These are phyloP conservation scores for Lecanicillium sp. DNA, from an alignment of 2,329 filamentous ascomycete genomes.

Conservation along the genomic window DNA sequence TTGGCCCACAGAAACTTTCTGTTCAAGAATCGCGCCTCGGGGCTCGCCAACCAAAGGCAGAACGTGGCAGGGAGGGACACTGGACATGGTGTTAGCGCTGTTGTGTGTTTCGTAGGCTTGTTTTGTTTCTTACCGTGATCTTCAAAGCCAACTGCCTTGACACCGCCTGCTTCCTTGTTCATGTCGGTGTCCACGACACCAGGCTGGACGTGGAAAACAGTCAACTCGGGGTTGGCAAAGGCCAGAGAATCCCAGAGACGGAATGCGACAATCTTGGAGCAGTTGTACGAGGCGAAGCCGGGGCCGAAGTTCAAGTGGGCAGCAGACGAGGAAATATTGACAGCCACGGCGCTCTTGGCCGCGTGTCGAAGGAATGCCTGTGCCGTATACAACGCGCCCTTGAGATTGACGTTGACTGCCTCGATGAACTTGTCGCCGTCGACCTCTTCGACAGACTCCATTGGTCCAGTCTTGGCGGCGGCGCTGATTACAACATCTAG, in stretches of 20 bases:
- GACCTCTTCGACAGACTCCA: constrained; percentile 10
- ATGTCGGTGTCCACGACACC: constrained; percentile 26
- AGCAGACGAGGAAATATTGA: constrained; percentile 15
- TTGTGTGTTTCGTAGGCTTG: no score
- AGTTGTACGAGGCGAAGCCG: constrained; percentile 28
- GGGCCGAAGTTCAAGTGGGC: constrained; percentile 8
- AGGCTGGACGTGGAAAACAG: constrained; percentile 34
- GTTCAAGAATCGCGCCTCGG: constrained; percentile 23
- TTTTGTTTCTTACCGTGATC: constrained; percentile 3
- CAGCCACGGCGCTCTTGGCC: constrained; percentile 11
- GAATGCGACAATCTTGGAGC: constrained; percentile 30
- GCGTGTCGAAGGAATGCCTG: constrained; percentile 13
- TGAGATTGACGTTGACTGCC: constrained; percentile 17
- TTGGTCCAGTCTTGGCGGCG: constrained; percentile 14
- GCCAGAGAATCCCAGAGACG: constrained; percentile 33
- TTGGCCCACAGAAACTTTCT: constrained; percentile 23
- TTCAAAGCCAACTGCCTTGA: constrained; percentile 1
- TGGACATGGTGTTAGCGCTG: neutral
- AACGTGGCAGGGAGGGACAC: constrained; percentile 13
- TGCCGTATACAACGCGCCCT: constrained; percentile 14
- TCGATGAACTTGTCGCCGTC: constrained; percentile 16
- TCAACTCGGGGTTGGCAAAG: constrained; percentile 28
- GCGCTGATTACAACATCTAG: constrained; percentile 20
- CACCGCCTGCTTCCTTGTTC: constrained; percentile 4
- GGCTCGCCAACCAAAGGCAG: constrained; percentile 13